Evolutionary conservation across 148 eudicot genomes (phyloP), one percentile per base, ranked within the genome.

Genomic region (Nepenthes mirabilis): DNA sequence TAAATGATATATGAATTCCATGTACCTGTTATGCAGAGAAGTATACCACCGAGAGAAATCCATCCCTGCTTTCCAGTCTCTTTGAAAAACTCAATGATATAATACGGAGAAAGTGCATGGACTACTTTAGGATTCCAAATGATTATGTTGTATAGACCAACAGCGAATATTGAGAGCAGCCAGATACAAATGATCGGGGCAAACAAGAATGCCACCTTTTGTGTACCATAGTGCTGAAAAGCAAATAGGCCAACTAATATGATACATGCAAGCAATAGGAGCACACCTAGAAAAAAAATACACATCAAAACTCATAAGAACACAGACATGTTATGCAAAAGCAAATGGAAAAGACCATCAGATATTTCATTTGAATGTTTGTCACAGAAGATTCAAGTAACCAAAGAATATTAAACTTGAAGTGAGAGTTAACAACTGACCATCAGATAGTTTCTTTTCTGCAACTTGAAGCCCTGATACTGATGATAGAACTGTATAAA

Each of bases 191-290:
- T 83, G 43, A 88, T 75, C 11, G 99, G 99, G 40, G 99, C 96
- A 84, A 93, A 93, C 70, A 86, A 50, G 78, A 86, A 64, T 1
- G 95, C 95, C 59, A 88, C 89, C 82, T 70, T 89, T 68, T 86
- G 96, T 70, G 99, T 93, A 57, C 99, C 99, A 77, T 48, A 63
- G 62, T 93, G 99, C 68, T 93, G 99, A 79, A 89, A 68, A 65
- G 97, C 97, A 68, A 93, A 89, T 47, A 93, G 75, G 63, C 99
- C 95, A 54, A 93, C 85, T 79, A 93, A 72, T 73, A 93, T 77
- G 63, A 75, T 70, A 68, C 95, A 93, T 57, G 94, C 73, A 74
- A 93, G 37, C 76, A 82, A 59, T 36, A 79, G 58, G 63, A 86
- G 68, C 57, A 70, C 80, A 55, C 85, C 99, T 93, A 68, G 56